phyloP scores from a whole-genome alignment of 495 filamentous ascomycete species.

The Podospora didyma region DNA sequence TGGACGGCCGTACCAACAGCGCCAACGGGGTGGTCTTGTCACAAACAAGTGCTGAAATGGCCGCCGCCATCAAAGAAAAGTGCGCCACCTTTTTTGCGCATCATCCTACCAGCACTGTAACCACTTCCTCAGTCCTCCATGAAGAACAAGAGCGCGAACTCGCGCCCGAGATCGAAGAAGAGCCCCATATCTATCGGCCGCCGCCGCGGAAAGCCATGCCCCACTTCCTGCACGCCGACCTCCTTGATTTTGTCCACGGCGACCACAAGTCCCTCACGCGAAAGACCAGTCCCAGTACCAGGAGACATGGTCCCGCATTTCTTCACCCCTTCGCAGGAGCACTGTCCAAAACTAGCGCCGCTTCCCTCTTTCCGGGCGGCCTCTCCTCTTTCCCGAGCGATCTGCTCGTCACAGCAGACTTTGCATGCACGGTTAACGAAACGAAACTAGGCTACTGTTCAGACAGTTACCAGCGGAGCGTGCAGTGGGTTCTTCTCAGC shows the following conservation, averaged over 20 bases:
- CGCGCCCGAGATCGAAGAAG: constrained; percentile 57
- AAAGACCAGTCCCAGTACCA: too few relatives aligned
- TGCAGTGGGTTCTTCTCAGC: constrained; percentile 56
- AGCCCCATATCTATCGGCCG: constrained; percentile 53
- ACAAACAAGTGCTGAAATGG: neutral
- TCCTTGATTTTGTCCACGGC: constrained; percentile 27
- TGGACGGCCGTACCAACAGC: neutral
- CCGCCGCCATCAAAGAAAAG: neutral
- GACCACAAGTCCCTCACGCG: constrained; percentile 9
- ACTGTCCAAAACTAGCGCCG: constrained; percentile 28
- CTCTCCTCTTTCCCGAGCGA: constrained; percentile 29
- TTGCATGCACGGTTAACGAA: constrained; percentile 42
- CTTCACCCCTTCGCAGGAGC: constrained; percentile 46
- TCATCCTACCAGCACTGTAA: neutral
- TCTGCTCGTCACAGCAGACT: constrained; percentile 55
- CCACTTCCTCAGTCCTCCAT: constrained; percentile 32
- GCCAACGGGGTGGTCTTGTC: too few relatives aligned
- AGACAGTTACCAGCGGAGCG: constrained; percentile 53
- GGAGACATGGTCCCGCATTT: constrained; percentile 35
- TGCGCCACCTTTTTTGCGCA: neutral
- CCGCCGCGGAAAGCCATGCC: constrained; percentile 24
- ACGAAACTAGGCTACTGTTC: constrained; percentile 8
- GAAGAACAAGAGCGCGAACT: constrained; percentile 73
- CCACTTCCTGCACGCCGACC: constrained; percentile 45
- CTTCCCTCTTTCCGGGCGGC: constrained; percentile 17